Conservation (phyloP, 208 protist species). For the Angomonas desouzai region DNA sequence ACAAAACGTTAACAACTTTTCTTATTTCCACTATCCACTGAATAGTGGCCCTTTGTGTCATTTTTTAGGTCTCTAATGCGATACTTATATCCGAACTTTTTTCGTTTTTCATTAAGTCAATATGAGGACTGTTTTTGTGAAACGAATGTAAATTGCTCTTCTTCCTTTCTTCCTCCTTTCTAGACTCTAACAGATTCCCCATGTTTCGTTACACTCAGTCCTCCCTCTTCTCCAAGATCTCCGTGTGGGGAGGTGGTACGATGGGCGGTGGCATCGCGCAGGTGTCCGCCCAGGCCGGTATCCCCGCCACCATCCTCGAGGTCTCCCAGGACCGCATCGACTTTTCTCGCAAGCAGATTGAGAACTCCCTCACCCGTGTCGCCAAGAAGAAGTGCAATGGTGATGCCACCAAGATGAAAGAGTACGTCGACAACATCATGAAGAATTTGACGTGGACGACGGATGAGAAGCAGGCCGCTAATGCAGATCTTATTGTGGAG, state of each 20-base stretch:
- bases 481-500: constrained; percentile 87
- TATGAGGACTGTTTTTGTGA: constrained; percentile 74
- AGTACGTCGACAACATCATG: constrained; percentile 33
- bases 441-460: constrained; percentile 59
- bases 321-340: constrained; percentile 50
- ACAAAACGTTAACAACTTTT: no score
- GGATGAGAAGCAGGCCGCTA: constrained; percentile 35
- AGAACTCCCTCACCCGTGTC: constrained; percentile 39
- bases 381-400: constrained; percentile 61
- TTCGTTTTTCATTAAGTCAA: no score
- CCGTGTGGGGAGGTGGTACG: constrained; percentile 62
- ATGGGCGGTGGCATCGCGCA: constrained; percentile 79
- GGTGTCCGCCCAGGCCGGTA: constrained; percentile 36
- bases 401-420: constrained; percentile 36
- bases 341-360: constrained; percentile 42
- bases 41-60: no score
- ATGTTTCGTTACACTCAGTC: constrained; percentile 23
- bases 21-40: no score
- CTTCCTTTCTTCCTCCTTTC: no score
- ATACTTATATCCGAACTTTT: no score
- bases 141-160: no score
- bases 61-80: no score
- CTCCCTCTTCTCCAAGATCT: constrained; percentile 13
- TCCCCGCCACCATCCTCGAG: constrained; percentile 59
- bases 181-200: no score